Evolutionary conservation across 345 rosid species (phyloP), one percentile per base, ranked within the genome.

Genomic region (Eucalyptus marginata): DNA sequence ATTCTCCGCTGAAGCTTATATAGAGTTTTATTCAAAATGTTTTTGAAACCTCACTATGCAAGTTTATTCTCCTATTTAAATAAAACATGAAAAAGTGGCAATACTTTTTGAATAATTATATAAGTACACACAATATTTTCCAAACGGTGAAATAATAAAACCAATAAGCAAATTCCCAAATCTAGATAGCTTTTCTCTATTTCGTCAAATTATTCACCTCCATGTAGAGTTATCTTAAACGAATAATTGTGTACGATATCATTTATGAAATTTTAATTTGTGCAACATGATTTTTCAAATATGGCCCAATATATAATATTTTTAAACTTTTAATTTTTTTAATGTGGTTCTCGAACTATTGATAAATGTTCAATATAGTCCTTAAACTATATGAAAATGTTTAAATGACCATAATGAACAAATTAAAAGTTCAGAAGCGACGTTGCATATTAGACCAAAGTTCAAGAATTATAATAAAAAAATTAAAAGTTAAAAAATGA

Each of bases 311-410:
- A 56, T 10, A 24, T 22, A 2, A 56, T 10, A 56, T 56, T 56
- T 22, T 20, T 22, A 0, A 54, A 54, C 3, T 22, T 56, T 56
- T 56, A 54, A 24, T 22, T 56, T 56, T 1, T 56, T 56, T 2
- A 9, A 22, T 20, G 0, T 54, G 9, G 11, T 54, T 0, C 1
- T 22, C 11, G 1, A 54, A 54, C 2, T 8, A 54, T 20, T 22
- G 1, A 54, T 54, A 54, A 54, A 54, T 8, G 20, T 2, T 22
- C 9, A 22, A 56, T 22, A 3, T 4, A 56, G 1, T 56, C 5
- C 62, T 8, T 56, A 56, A 24, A 24, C 3, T 56, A 56, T 56
- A 22, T 24, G 1, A 56, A 0, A 24, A 22, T 56, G 6, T 22
- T 56, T 22, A 56, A 10, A 8, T 7, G 9, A 52, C 1, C 22